Evolutionary conservation across 176 grass and related monocot species (phyloP), one percentile per base, ranked within the genome.

Genomic region (Secale cereale): DNA sequence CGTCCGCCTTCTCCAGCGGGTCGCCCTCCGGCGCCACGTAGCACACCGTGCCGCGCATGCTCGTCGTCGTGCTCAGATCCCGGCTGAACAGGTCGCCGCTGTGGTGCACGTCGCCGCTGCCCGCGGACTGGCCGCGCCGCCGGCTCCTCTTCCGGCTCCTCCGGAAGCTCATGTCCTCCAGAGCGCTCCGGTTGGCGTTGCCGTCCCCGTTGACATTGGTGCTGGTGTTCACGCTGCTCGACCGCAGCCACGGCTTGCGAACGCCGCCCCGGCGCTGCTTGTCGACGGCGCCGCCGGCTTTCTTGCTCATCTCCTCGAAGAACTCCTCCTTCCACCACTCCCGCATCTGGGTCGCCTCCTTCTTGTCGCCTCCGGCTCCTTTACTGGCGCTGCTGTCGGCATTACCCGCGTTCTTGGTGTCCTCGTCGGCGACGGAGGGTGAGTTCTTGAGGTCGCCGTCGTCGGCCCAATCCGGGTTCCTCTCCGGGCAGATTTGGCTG

Each of bases 301-400:
- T 95, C 83, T 89, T 89, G 83, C 88, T 95, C 74, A 95, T 88
- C 86, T 95, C 93, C 60, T 89, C 90, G 50, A 92, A 92, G 84
- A 92, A 95, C 70, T 95, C 93, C 50, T 95, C 93, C 82, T 92
- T 95, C 93, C 93, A 95, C 93, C 93, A 95, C 41, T 95, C 93
- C 23, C 90, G 75, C 85, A 92, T 91, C 81, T 92, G 88, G 75
- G 85, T 63, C 27, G 69, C 50, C 10, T 90, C 81, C 63, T 86
- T 95, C 41, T 80, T 76, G 72, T 81, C 85, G 13, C 67, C 80
- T 5, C 39, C 66, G 68, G 45, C 69, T 35, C n/a, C 52, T 30
- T 56, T 45, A 20, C 36, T 59, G 37, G 28, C 72, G 32, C 63
- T 77, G 27, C 63, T 77, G 19, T 77, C 29, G 26, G 46, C 72